A percentile compares a stretch with the other conserved stretches of the same genome.
Evolutionary conservation across 1,139 yeast genomes (phyloP).

Genomic region (Saccharomyces hybrid): DNA sequence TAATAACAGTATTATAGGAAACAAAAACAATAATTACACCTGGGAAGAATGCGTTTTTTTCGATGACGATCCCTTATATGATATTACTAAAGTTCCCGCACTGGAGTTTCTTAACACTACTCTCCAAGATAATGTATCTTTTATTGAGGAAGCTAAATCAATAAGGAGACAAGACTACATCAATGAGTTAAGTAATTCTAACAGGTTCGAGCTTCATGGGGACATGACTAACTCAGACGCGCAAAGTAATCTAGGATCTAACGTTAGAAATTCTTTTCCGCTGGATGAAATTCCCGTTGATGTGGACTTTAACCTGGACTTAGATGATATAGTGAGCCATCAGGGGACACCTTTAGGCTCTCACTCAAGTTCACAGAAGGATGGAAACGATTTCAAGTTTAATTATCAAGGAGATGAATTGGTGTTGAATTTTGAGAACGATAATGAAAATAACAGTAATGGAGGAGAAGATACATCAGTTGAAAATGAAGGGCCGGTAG

Average conservation of each 20-base stretch:
- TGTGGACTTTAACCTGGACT: slow-evolving; percentile 24
- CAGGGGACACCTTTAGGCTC: slow-evolving; percentile 15
- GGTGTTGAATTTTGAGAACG: slow-evolving; percentile 3
- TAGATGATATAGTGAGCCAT: slow-evolving; percentile 26
- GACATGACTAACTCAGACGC: slow-evolving; percentile 5
- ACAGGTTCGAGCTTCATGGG: slow-evolving; percentile 6
- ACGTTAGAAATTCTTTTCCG: neutral
- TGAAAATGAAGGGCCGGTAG: neutral
- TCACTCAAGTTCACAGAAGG: slow-evolving; percentile 8
- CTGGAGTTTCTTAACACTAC: slow-evolving; percentile 12
- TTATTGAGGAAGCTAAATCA: slow-evolving; percentile 7
- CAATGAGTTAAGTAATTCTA: slow-evolving; percentile 16
- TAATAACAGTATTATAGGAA: slow-evolving; percentile 2
- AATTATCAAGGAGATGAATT: slow-evolving; percentile 5
- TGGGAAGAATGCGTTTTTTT: slow-evolving; percentile 9
- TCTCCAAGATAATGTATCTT: neutral
- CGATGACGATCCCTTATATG: slow-evolving; percentile 24
- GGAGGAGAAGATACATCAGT: neutral
- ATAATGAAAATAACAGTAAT: slow-evolving; percentile 3
- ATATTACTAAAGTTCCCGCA: slow-evolving; percentile 16
- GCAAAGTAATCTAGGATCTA: slow-evolving; percentile 3
- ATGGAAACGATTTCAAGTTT: slow-evolving; percentile 6
- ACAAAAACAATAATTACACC: neutral
- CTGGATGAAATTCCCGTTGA: slow-evolving; percentile 21
- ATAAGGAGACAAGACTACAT: slow-evolving; percentile 26